A percentile compares a stretch with the other conserved stretches of the same genome.
phyloP scores from a whole-genome alignment of 371 early-diverging fungal species.

The Choanephora cucurbitarum region DNA sequence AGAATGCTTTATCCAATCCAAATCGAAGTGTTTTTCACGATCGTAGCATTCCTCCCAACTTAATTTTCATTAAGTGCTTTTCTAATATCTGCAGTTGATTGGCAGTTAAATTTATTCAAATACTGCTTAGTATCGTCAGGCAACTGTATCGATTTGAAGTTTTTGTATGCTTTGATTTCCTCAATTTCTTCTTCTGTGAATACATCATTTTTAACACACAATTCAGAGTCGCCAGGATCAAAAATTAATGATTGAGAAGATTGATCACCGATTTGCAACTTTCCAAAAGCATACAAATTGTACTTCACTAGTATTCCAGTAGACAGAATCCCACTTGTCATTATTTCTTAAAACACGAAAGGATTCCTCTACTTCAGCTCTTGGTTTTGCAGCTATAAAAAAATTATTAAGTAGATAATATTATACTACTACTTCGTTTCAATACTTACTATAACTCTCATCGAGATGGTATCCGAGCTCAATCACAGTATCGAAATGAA shows the following conservation, averaged over 20 bases:
- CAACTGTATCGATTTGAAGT: slow-evolving; percentile 18
- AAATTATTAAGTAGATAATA: slow-evolving; percentile 3
- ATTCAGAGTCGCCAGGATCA: slow-evolving; percentile 22
- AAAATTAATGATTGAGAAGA: slow-evolving; percentile 27
- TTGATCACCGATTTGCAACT: slow-evolving; percentile 21
- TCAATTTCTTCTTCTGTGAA: slow-evolving; percentile 25
- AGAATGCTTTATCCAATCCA: slow-evolving; percentile 28
- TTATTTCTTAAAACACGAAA: slow-evolving; percentile 7
- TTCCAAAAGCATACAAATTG: slow-evolving; percentile 22
- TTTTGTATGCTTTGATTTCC: slow-evolving; percentile 14
- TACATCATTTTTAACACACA: slow-evolving; percentile 21
- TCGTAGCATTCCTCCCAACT: slow-evolving; percentile 24
- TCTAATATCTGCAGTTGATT: slow-evolving; percentile 24
- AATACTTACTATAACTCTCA: slow-evolving; percentile 18
- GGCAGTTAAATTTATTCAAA: slow-evolving; percentile 27
- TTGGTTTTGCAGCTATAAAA: slow-evolving; percentile 17
- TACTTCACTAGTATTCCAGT: slow-evolving; percentile 17
- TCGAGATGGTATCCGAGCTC: slow-evolving; percentile 19
- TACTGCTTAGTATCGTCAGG: slow-evolving; percentile 22
- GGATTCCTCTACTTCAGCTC: slow-evolving; percentile 12
- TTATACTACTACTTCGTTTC: slow-evolving; percentile 14
- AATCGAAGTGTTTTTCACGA: slow-evolving; percentile 25
- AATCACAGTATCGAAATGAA: slow-evolving; percentile 16
- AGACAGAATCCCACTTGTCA: slow-evolving; percentile 16
- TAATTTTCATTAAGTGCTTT: slow-evolving; percentile 23